A percentile compares a stretch with the other conserved stretches of the same genome.
These are phyloP conservation scores for Rhodotorula sp. DNA, from an alignment of 1,284 basidiomycete species.

Conservation along the genomic window DNA sequence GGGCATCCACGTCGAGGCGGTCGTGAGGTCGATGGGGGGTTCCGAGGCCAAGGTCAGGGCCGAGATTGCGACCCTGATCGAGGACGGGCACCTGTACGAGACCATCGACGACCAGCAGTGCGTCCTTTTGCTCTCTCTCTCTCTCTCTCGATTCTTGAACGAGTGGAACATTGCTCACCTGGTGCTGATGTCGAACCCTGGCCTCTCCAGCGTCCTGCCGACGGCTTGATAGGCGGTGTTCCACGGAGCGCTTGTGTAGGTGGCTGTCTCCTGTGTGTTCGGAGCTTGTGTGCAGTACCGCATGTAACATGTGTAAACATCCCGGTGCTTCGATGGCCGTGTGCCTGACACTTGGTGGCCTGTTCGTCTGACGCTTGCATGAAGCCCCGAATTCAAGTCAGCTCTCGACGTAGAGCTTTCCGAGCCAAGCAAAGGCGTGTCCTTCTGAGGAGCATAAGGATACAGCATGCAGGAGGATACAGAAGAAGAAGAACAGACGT, in stretches of 20 bases:
- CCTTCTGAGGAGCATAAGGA: too few species aligned
- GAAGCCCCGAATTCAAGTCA: too few species aligned
- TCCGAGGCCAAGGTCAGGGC: slow-evolving; percentile 56
- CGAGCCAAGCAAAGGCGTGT: too few species aligned
- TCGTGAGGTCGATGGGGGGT: slow-evolving; percentile 44
- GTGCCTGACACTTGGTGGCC: not conserved
- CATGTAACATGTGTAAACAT: not conserved
- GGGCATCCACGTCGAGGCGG: slow-evolving; percentile 39
- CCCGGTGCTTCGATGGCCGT: not conserved
- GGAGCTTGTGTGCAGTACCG: not conserved
- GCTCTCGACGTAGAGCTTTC: too few species aligned
- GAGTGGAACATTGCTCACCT: not conserved
- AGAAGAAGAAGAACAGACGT: not conserved
- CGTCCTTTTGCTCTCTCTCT: not conserved
- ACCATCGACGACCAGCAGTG: slow-evolving; percentile 51
- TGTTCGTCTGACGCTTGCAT: too few species aligned
- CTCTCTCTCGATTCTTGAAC: too few species aligned
- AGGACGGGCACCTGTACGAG: slow-evolving; percentile 66
- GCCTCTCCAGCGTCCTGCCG: slow-evolving; percentile 17
- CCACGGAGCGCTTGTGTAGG: not conserved
- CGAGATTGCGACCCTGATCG: slow-evolving; percentile 67
- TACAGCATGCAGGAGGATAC: not conserved
- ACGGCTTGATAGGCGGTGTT: slow-evolving; percentile 4
- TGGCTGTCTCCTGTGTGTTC: not conserved
- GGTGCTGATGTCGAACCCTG: too few species aligned